Conservation (phyloP, 179 eudicot species). For the Silene vulgaris region DNA sequence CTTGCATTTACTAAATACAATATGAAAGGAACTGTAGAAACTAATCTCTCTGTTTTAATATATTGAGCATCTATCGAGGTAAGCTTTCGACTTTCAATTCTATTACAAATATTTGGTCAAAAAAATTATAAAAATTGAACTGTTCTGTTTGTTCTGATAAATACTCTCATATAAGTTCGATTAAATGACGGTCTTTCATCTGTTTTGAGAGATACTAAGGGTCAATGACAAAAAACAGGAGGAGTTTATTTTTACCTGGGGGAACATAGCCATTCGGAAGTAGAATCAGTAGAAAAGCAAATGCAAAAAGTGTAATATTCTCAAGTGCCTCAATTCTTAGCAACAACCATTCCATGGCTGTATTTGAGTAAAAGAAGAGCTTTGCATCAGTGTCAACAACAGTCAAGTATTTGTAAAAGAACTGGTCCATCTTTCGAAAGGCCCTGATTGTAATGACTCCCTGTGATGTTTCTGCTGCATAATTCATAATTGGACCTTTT, state of each 20-base stretch:
- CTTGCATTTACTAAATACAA: background rate
- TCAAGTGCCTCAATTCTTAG: slow-evolving; percentile 64
- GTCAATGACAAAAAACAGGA: background rate
- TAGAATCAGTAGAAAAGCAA: slow-evolving; percentile 50
- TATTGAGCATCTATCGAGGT: too few species aligned
- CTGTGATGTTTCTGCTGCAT: slow-evolving; percentile 62
- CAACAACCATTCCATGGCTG: slow-evolving; percentile 61
- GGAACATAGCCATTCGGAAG: slow-evolving; percentile 46
- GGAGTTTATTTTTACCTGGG: slow-evolving; percentile 41
- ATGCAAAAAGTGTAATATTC: slow-evolving; percentile 53
- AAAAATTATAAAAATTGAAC: too few species aligned
- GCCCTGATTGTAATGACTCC: slow-evolving; percentile 76
- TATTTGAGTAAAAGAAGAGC: slow-evolving; percentile 55
- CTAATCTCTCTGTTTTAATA: background rate
- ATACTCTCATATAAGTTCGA: too few species aligned
- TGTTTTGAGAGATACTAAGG: background rate
- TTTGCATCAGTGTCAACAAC: slow-evolving; percentile 67
- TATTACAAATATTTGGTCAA: too few species aligned
- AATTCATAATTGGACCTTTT: slow-evolving; percentile 71
- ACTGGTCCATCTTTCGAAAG: slow-evolving; percentile 44
- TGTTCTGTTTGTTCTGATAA: too few species aligned
- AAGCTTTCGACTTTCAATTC: too few species aligned
- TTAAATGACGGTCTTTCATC: background rate
- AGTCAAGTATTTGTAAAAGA: slow-evolving; percentile 44
- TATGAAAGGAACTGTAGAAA: background rate